These are phyloP conservation scores for Leucosporidium creatinivorum DNA, from an alignment of 768 basidiomycete genomes.

Conservation along the genomic window DNA sequence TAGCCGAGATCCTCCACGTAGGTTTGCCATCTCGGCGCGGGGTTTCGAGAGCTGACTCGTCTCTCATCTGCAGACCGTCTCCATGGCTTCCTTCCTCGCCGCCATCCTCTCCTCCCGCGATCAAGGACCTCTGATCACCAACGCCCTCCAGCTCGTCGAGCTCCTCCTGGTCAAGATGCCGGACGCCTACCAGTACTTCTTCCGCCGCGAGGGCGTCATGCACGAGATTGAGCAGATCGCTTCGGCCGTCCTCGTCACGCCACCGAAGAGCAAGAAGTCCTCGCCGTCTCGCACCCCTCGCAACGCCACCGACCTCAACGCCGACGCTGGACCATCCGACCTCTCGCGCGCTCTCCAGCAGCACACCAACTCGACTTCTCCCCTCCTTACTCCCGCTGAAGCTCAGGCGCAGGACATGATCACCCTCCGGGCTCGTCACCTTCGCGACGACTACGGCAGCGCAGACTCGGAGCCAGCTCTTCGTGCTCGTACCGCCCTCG, in stretches of 20 bases:
- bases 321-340: conserved; percentile 7
- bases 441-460: conserved; percentile 69
- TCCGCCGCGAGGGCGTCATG: conserved; percentile 91
- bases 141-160: conserved; percentile 88
- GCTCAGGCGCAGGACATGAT: conserved; percentile 63
- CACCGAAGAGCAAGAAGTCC: conserved; percentile 42
- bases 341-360: conserved; percentile 20
- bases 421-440: conserved; percentile 80
- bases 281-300: conserved; percentile 1
- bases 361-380: conserved; percentile 27
- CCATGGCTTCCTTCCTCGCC: conserved; percentile 89
- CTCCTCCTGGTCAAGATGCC: conserved; percentile 77
- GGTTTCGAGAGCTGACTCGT: conserved; percentile 1
- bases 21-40: conserved; percentile 37
- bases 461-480: conserved; percentile 34
- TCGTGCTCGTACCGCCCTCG: conserved; percentile 52
- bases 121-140: conserved; percentile 63
- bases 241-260: conserved; percentile 51
- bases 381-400: conserved; percentile 49
- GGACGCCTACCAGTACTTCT: conserved; percentile 73
- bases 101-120: conserved; percentile 89
- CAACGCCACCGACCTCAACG: conserved; percentile 1
- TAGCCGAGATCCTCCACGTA: conserved; percentile 71
- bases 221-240: conserved; percentile 83
- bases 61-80: conserved; percentile 60